Evolutionary conservation across 1,139 yeast genomes (phyloP), one percentile per base, ranked within the genome.

Genomic region (Suhomyces taliae): DNA sequence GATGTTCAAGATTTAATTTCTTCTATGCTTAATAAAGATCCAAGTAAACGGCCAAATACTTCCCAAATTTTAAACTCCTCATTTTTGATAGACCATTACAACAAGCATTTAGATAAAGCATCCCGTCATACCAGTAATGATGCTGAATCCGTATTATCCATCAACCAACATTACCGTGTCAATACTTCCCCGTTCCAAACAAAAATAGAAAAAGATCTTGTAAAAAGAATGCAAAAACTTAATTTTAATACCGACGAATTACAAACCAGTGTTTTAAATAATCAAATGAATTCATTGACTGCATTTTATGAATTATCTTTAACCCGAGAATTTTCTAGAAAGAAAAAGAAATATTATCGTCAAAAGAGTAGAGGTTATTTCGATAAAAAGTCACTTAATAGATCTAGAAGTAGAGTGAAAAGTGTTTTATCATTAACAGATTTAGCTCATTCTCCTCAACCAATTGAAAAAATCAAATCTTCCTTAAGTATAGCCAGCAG

Each of bases 281-380:
- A 79, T 44, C 82, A 83, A 48, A 84, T 90, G 68, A 96, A 89
- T 61, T 74, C 90, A 0, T 67, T 89, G 26, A 84, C 91, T n/a
- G 97, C 96, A 0, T 75, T 88, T 50, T 93, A 95, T 87, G 86
- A 85, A 40, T 70, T 93, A 11, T 67, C 86, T 11, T 68, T 89
- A 15, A 91, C 89, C 36, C 75, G 78, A 44, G 95, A 87, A 53
- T 70, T 68, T 43, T 53, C 63, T 15, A 67, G 66, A 47, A 74
- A 73, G 61, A 71, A 69, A 53, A 60, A 59, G 45, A 61, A 61
- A 36, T 66, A 71, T 44, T 53, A 66, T 43, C 61, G 60, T 27
- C 70, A 69, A 36, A 73, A 70, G 57, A 65, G 67, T 50, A 70
- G 79, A 49, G 67, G 69, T 47, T 57, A 60, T 44, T 74, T 70